Base-by-base conservation (phyloP, 2,329 filamentous ascomycete species). In the Fonsecaea monophora region DNA sequence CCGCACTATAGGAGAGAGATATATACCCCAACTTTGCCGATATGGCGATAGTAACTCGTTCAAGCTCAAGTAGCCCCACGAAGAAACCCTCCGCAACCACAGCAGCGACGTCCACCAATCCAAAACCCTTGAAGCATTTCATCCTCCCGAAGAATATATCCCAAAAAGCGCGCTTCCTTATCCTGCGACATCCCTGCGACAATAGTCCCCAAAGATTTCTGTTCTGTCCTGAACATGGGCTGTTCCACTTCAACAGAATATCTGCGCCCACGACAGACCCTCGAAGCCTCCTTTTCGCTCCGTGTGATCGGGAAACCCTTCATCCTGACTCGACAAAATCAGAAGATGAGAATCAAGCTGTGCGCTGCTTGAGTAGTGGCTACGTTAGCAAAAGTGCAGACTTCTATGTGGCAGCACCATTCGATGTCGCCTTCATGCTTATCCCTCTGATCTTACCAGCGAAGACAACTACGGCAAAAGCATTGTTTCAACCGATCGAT, bases 401-500 rank as follows among this genome's bases (percentile, higher is more conserved):
- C 67, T 80, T 98, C n/a, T 90, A 91, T 73, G 80, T 98, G 66
- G 92, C 94, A 8, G 97, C 95, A 1, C 86, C 88, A 1, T 83
- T 97, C 62, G 95, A 99, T 77, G 86, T 92, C 4, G 75, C 97
- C 2, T 98, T 98, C 80, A 82, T 98, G 59, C 76, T 96, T 3
- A 82, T 98, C 1, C 91, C 94, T 0, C 85, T 89, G 3, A 83
- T 98, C 1, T 80, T 82, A 1, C 78, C 86, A 45, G 73, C 79
- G 38, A 77, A 78, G 1, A 72, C 80, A 12, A 82, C 82, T 54
- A 73, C 76, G 30, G 81, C 61, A 79, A 80, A 65, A 81, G 70
- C 70, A 30, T 75, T 81, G 9, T 84, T 83, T 72, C 81, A 83
- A 67, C 80, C 82, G 6, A 70, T 83, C 12, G 82, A 84, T 66